Evolutionary conservation across 768 basidiomycete genomes (phyloP).

Genomic region (Mycena indigotica): DNA sequence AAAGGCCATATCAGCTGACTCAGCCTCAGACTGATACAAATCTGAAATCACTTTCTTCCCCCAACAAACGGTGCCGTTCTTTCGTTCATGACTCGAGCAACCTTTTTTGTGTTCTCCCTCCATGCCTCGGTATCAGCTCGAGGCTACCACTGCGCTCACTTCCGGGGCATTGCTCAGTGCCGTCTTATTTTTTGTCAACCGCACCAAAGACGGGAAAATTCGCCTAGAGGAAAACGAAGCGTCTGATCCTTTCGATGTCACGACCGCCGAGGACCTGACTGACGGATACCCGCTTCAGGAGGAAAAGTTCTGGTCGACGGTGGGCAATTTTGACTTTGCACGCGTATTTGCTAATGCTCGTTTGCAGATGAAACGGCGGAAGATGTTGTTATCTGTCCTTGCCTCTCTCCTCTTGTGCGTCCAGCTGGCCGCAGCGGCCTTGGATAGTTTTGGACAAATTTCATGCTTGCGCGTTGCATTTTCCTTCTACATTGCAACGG

Average conservation of each 20-base stretch:
- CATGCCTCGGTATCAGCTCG: too few relatives aligned
- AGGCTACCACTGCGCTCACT: background rate
- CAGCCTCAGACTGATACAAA: too few relatives aligned
- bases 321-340: background rate
- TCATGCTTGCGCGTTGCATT: background rate
- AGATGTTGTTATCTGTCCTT: background rate
- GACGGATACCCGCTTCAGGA: constrained; percentile 3
- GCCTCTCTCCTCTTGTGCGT: background rate
- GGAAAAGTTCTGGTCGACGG: constrained; percentile 40
- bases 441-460: background rate
- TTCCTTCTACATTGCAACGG: background rate
- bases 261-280: background rate
- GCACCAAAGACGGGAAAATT: background rate
- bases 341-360: background rate
- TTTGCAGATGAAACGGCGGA: background rate
- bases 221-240: background rate
- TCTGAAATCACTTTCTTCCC: too few relatives aligned
- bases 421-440: background rate
- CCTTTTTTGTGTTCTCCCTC: too few relatives aligned
- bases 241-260: constrained; percentile 3
- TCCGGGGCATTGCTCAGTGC: background rate
- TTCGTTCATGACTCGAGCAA: too few relatives aligned
- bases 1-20: too few relatives aligned
- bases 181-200: background rate
- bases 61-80: too few relatives aligned